Evolutionary conservation across 306 rosid genomes (phyloP).

Genomic region (Oemleria cerasiformis): DNA sequence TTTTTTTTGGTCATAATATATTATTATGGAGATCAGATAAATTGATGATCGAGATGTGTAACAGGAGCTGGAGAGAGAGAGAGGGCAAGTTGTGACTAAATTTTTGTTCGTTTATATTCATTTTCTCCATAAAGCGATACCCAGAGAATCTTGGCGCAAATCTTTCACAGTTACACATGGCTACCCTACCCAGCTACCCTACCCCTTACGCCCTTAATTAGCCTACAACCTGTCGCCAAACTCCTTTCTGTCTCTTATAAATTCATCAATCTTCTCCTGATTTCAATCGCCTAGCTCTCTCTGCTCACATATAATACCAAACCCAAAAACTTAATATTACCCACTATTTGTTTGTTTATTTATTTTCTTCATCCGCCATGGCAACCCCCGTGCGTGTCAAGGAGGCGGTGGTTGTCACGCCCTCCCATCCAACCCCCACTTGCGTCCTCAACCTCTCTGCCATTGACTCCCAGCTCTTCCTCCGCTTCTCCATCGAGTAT

Average conservation of each 20-base stretch:
- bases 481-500: conserved; percentile 83
- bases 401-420: conserved; percentile 52
- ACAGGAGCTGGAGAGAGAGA: conserved; percentile 12
- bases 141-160: conserved; percentile 74
- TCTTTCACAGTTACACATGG: conserved; percentile 61
- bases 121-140: conserved; percentile 53
- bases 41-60: too few species aligned
- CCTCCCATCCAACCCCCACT: conserved; percentile 66
- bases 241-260: conserved; percentile 16
- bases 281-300: too few species aligned
- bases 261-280: background rate
- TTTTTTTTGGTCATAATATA: too few species aligned
- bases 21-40: too few species aligned
- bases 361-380: conserved; percentile 29
- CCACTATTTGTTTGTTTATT: background rate
- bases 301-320: background rate
- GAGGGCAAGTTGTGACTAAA: conserved; percentile 39
- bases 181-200: background rate
- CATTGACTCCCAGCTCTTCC: conserved; percentile 82
- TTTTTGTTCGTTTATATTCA: conserved; percentile 46
- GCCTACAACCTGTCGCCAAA: conserved; percentile 16
- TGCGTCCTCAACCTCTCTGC: conserved; percentile 59
- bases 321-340: background rate
- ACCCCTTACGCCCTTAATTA: background rate
- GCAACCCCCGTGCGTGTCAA: conserved; percentile 51